A percentile compares a stretch with the other conserved stretches of the same genome.
Conservation (phyloP, 2,329 filamentous ascomycete species). For the Ophiostoma populinum region DNA sequence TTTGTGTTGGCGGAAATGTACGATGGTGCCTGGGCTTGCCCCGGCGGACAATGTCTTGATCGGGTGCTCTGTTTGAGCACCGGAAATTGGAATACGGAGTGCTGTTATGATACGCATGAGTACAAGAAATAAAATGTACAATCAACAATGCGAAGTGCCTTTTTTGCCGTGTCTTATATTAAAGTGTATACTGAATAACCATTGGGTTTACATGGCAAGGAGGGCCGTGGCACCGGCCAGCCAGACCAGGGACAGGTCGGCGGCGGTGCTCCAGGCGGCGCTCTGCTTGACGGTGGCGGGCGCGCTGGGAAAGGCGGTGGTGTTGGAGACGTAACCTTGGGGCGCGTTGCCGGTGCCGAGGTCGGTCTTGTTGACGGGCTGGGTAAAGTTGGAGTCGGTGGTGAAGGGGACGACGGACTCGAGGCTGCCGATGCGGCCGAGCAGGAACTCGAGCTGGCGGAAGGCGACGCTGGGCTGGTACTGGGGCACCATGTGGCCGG, state of each 20-base stretch:
- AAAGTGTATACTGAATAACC: too few species aligned
- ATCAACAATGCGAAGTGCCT: too few species aligned
- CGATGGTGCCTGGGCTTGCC: too few species aligned
- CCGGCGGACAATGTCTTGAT: too few species aligned
- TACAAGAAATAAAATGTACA: too few species aligned
- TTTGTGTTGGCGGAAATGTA: too few species aligned
- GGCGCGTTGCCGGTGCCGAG: constrained; percentile 17
- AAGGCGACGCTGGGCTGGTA: constrained; percentile 53
- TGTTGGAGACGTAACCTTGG: constrained; percentile 11
- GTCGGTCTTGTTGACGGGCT: constrained; percentile 11
- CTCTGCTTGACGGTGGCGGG: background rate
- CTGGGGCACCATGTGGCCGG: constrained; percentile 52
- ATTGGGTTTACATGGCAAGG: too few species aligned
- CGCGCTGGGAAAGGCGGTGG: background rate
- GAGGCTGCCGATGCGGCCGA: constrained; percentile 49
- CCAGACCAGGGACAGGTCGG: background rate
- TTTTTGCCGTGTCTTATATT: too few species aligned
- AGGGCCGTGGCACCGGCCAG: background rate
- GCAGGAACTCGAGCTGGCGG: constrained; percentile 55
- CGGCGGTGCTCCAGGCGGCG: background rate
- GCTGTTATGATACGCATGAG: too few species aligned
- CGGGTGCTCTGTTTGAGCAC: too few species aligned
- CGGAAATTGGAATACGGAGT: too few species aligned
- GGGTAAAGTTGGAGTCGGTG: constrained; percentile 11
- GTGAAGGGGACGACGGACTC: constrained; percentile 23